Base-by-base conservation (phyloP, 257 asterid species). In the Verbena officinalis region DNA sequence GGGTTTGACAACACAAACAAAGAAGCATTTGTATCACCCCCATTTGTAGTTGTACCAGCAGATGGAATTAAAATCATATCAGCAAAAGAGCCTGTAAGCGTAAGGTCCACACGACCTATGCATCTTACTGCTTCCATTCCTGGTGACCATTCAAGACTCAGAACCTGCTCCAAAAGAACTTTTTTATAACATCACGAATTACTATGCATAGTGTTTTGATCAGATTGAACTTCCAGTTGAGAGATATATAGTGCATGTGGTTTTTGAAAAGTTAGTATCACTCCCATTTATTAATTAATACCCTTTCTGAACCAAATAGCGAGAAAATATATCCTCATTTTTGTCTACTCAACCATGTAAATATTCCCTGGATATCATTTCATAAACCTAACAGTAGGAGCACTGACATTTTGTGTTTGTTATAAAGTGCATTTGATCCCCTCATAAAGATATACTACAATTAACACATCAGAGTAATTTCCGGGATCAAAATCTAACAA, bases 81-180 rank as follows among this genome's bases (percentile, higher is more conserved):
- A 24, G 96, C 88, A 73, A 91, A 91, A 31, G 96, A 83, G 60
- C 95, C 95, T 66, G 81, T 52, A 53, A 91, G 90, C 68, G 84
- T 75, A 74, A 91, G 84, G 75, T 84, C 95, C 68, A 73, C 73
- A 64, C 95, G 95, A 72, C 80, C 77, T 60, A 63, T 72, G 75
- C 96, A 88, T 75, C 64, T 79, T 69, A 91, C 70, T 63, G 87
- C 77, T 81, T 88, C 90, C 80, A 68, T 77, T 64, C 94, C 90
- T 75, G 95, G 73, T 59, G 91, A 80, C 96, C 94, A 88, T 74
- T 84, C 94, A 68, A 91, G 83, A 53, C 74, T 70, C 62, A 91
- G 85, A 74, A 91, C 84, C 98, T 90, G 83, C 68, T 50, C 59
- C 73, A 62, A 67, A 73, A 43, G 54, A 58, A 49, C 49, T 50